Evolutionary conservation across 768 basidiomycete species (phyloP).

Genomic region (Termitomyces sp.): DNA sequence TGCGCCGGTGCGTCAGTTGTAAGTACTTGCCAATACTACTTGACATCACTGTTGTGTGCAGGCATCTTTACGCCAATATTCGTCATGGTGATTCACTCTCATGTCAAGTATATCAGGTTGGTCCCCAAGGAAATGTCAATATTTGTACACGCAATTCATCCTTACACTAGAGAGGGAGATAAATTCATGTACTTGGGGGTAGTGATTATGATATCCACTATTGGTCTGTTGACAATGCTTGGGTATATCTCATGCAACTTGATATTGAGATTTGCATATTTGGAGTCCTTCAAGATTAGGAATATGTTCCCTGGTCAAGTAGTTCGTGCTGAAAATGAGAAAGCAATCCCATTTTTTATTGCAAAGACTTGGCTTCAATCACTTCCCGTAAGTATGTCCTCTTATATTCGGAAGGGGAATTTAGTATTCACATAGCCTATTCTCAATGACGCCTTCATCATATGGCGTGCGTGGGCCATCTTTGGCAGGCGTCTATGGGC

Average conservation of each 20-base stretch:
- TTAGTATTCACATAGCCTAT: not conserved
- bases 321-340: not conserved
- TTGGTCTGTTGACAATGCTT: not conserved
- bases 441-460: not conserved
- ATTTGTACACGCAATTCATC: not conserved
- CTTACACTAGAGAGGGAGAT: not conserved
- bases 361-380: accelerated
- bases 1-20: not conserved
- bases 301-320: not conserved
- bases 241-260: not conserved
- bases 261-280: not conserved
- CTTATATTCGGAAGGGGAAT: not conserved
- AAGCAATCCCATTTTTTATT: not conserved
- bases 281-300: not conserved
- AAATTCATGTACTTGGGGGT: not conserved
- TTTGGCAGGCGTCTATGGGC: not conserved
- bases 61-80: not conserved
- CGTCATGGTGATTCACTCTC: not conserved
- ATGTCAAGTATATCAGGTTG: not conserved
- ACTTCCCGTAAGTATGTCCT: not conserved
- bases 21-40: not conserved
- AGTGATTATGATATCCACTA: not conserved
- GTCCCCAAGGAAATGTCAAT: not conserved
- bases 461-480: not conserved
- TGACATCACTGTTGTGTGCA: not conserved